phyloP scores from a whole-genome alignment of 2,329 filamentous ascomycete species.

The Penicillium sp. region DNA sequence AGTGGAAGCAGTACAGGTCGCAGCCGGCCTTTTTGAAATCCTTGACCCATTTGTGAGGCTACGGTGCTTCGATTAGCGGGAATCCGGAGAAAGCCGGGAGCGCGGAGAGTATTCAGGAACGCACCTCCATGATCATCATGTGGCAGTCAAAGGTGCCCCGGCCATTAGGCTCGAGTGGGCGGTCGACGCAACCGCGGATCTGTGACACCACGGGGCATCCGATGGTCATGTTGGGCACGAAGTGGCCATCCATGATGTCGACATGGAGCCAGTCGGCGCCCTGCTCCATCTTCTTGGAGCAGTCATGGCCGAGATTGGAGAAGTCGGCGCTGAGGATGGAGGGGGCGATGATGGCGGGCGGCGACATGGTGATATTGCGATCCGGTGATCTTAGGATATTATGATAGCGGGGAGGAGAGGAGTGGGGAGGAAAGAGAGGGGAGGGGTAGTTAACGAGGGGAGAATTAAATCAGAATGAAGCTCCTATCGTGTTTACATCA shows the following conservation, averaged over 20 bases:
- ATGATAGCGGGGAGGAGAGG: neutral
- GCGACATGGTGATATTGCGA: conserved; percentile 61
- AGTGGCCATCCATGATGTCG: conserved; percentile 98
- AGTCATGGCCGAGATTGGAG: conserved; percentile 78
- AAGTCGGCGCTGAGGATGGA: conserved; percentile 99
- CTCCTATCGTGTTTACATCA: conserved; percentile 13
- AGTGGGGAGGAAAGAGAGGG: neutral
- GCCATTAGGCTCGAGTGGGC: conserved; percentile 63
- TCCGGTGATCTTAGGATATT: neutral
- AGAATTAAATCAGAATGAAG: conserved; percentile 8
- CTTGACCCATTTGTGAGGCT: conserved; percentile 98
- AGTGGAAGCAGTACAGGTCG: conserved; percentile 99
- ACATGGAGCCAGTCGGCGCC: conserved; percentile 93
- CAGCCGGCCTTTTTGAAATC: conserved; percentile 92
- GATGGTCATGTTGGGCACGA: conserved; percentile 97
- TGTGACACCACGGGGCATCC: conserved; percentile 92
- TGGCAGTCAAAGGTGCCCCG: conserved; percentile 98
- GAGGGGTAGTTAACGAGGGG: neutral
- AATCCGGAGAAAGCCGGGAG: conserved; percentile 3
- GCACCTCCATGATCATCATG: conserved; percentile 98
- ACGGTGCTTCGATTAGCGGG: conserved; percentile 2
- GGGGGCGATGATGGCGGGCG: conserved; percentile 88
- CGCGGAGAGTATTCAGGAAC: conserved; percentile 10
- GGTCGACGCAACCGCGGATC: conserved; percentile 79
- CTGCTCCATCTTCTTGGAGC: conserved; percentile 75